Conservation (phyloP, 2,329 filamentous ascomycete species). For the Ophiosphaerella narmari region DNA sequence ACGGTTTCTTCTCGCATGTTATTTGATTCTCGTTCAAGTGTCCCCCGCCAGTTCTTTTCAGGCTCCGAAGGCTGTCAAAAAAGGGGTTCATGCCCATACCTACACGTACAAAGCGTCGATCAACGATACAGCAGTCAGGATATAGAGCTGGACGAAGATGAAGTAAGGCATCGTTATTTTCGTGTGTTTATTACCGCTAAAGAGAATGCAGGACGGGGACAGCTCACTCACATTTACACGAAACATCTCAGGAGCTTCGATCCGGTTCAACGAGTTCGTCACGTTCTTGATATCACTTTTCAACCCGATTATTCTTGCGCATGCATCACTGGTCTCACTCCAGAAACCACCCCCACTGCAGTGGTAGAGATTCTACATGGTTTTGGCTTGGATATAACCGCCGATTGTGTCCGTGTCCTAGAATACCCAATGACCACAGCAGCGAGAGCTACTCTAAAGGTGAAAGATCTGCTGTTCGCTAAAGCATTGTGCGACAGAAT, state of each 20-base stretch:
- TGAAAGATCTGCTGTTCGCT: constrained; percentile 10
- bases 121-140: background rate
- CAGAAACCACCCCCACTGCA: too few species aligned
- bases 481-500: constrained; percentile 2
- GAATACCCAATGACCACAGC: background rate
- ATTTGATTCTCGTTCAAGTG: constrained; percentile 6
- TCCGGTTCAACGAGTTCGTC: constrained; percentile 10
- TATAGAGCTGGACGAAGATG: background rate
- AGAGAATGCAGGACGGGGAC: constrained; percentile 1
- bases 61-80: constrained; percentile 8
- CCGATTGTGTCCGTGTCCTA: constrained; percentile 8
- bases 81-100: constrained; percentile 6
- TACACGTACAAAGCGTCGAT: background rate
- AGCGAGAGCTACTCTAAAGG: constrained; percentile 8
- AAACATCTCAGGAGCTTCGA: constrained; percentile 7
- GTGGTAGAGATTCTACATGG: background rate
- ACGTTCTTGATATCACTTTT: constrained; percentile 7
- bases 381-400: constrained; percentile 4
- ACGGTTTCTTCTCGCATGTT: background rate
- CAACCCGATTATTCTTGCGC: background rate
- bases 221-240: constrained; percentile 4
- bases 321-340: too few species aligned
- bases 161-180: constrained; percentile 1
- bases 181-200: background rate
- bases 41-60: constrained; percentile 7